Base-by-base conservation (phyloP, 73 alveolate genomes). In the Tetrahymena elliotti region DNA sequence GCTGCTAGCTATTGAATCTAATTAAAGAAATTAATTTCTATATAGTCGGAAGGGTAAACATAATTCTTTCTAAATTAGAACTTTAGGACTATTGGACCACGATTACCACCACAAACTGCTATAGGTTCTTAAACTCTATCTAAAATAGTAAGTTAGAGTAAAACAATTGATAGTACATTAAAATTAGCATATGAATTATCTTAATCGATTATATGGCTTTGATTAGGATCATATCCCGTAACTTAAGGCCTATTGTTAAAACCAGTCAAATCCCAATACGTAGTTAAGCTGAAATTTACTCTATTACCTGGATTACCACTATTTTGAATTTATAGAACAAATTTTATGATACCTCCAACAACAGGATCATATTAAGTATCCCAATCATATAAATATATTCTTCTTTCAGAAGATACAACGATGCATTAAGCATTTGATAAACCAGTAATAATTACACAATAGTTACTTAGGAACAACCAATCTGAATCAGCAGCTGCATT, bases 351-450 rank as follows among this genome's bases (percentile, higher is more conserved):
- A 20, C 96, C 96, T 36, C 84, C 94, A 33, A 94, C 84, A 82
- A 83, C 93, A n/a, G 96, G 96, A 82, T 94, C 96, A 83, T 94
- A 94, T 31, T 94, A 93, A 35, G 83, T 94, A 33, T 34, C 33
- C 96, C 96, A 94, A 83, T 94, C 96, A 35, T 94, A 83, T 7
- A 94, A 33, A 22, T 83, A 83, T 33, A 94, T 94, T 22, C 53
- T 83, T 94, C 96, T 94, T 27, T 83, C 38, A 0, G 96, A 82
- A 4, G 96, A 52, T 33, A 94, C 93, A n/a, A 94, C 84, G 22
- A 54, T 93, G 37, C 96, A 94, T 36, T 93, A 93, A 83, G 93
- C 68, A 16, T 94, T 93, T 83, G 35, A 13, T 38, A 94, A 38
- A 94, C 93, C 93, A 40, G 53, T 39, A 11, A 93, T 38, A 13